Base-by-base conservation (phyloP, 495 filamentous ascomycete genomes). In the Lophiostoma macrostomum region DNA sequence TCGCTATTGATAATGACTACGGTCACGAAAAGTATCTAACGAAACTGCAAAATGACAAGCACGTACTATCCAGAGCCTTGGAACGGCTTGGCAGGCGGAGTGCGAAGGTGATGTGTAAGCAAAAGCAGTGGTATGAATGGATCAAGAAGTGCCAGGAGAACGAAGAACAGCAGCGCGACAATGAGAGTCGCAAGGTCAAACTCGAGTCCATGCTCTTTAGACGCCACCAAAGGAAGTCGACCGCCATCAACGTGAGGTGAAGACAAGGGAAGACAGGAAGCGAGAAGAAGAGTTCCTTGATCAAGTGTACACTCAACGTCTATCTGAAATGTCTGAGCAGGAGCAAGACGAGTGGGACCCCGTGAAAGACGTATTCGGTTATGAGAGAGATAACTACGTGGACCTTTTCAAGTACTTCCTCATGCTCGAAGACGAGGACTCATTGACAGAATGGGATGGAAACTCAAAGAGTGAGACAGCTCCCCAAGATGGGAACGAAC, bases 121-220 rank as follows among this genome's bases (percentile, higher is more conserved):
- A 75, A 44, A 64, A 74, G 44, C 71, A 74, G 47, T 80, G 77
- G 76, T 75, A 69, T 40, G 54, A 54, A 13, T 80, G 75, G 77
- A 68, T 79, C 6, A 58, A 11, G 46, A 71, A 44, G n/a, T 69
- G 67, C 25, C 74, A 80, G 55, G 54, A 69, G 16, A 66, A 71
- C 18, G 72, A 76, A 50, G 79, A 79, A 43, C 50, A 63, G 14
- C 69, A 59, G 18, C 72, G 74, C 32, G 76, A 77, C 31, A 75
- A 67, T 39, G 77, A 80, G 65, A 73, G 72, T 51, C 76, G 75
- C 60, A 78, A 75, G 52, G 59, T 76, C 35, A 78, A 77, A 55
- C 62, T 68, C 24, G 76, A 78, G 52, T 71, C 74, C 10, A 72
- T 69, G 4, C 61, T 81, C 58, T 79, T 77, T 43, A 72, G 68